Percentiles rank a stretch among this genome's conserved stretches.
Conservation (phyloP, 2,329 filamentous ascomycete genomes). For the Coleophoma eucalyptorum region DNA sequence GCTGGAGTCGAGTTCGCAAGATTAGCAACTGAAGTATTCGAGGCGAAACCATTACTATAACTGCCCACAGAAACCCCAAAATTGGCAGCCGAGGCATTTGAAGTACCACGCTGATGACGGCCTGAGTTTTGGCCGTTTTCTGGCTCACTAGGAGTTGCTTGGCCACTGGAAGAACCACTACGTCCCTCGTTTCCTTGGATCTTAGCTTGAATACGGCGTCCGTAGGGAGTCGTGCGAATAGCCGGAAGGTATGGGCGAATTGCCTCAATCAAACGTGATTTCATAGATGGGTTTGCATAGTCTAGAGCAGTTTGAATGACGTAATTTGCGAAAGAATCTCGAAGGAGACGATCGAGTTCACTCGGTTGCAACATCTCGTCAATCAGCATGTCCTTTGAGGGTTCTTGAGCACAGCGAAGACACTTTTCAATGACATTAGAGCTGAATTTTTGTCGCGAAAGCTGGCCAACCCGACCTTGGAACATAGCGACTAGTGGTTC, state of each 20-base stretch:
- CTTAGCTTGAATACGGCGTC: slow-evolving; percentile 89
- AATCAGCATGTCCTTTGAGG: slow-evolving; percentile 76
- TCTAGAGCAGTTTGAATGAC: slow-evolving; percentile 96
- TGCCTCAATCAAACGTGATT: slow-evolving; percentile 72
- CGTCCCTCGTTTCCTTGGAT: slow-evolving; percentile 57
- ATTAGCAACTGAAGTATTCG: slow-evolving; percentile 12
- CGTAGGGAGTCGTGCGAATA: slow-evolving; percentile 89
- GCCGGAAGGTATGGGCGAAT: slow-evolving; percentile 81
- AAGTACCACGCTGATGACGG: slow-evolving; percentile 27
- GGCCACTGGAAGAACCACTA: slow-evolving; percentile 24
- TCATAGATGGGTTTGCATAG: slow-evolving; percentile 70
- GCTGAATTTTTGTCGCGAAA: slow-evolving; percentile 96
- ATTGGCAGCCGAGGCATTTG: slow-evolving; percentile 21
- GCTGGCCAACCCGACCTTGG: slow-evolving; percentile 63
- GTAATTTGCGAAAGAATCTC: slow-evolving; percentile 95
- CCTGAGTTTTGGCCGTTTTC: slow-evolving; percentile 18
- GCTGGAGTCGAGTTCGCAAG: slow-evolving; percentile 11
- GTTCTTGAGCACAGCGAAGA: slow-evolving; percentile 74
- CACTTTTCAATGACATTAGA: slow-evolving; percentile 99
- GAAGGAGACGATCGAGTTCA: slow-evolving; percentile 84
- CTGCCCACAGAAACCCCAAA: slow-evolving; percentile 17
- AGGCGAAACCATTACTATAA: slow-evolving; percentile 22
- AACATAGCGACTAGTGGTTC: slow-evolving; percentile 84
- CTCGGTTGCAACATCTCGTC: slow-evolving; percentile 72
- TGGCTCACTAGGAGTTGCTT: slow-evolving; percentile 23